Conservation (phyloP, 768 basidiomycete species). For the Boletus vermiculosoides region DNA sequence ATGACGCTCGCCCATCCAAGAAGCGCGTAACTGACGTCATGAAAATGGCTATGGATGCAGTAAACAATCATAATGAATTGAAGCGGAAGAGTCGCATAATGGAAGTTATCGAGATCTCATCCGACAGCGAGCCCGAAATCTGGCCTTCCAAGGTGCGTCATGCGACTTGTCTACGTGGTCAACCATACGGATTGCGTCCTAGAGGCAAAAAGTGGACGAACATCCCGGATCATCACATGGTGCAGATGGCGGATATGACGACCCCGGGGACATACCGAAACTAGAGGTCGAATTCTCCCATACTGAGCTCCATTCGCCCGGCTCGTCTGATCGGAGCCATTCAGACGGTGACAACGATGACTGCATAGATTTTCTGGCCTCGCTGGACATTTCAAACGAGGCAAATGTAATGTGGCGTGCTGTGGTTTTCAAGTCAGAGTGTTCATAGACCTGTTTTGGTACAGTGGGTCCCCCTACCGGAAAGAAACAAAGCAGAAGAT, state of each 20-base stretch:
- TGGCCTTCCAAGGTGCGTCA: constrained; percentile 22
- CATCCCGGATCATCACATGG: neutral
- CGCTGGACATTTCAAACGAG: constrained; percentile 33
- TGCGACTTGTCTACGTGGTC: neutral
- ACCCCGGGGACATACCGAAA: neutral
- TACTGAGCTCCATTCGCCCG: constrained; percentile 5
- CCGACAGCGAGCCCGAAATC: constrained; percentile 31
- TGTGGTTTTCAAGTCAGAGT: neutral
- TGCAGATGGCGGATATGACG: neutral
- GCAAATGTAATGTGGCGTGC: constrained; percentile 20
- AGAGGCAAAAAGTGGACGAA: constrained; percentile 24
- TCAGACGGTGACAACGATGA: constrained; percentile 23
- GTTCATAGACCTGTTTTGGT: constrained; percentile 5
- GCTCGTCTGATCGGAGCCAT: neutral
- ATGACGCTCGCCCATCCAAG: constrained; percentile 15
- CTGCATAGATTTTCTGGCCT: constrained; percentile 21
- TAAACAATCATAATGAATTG: constrained; percentile 6
- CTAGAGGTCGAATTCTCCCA: constrained; percentile 2
- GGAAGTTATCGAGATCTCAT: constrained; percentile 28
- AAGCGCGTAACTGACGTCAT: constrained; percentile 22
- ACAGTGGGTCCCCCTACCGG: constrained; percentile 29
- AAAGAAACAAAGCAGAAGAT: constrained; percentile 33
- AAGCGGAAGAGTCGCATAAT: constrained; percentile 22
- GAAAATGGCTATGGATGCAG: constrained; percentile 13
- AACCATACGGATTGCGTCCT: neutral